Evolutionary conservation across 2,329 filamentous ascomycete species (phyloP).

Genomic region (Xylariaceae sp.): DNA sequence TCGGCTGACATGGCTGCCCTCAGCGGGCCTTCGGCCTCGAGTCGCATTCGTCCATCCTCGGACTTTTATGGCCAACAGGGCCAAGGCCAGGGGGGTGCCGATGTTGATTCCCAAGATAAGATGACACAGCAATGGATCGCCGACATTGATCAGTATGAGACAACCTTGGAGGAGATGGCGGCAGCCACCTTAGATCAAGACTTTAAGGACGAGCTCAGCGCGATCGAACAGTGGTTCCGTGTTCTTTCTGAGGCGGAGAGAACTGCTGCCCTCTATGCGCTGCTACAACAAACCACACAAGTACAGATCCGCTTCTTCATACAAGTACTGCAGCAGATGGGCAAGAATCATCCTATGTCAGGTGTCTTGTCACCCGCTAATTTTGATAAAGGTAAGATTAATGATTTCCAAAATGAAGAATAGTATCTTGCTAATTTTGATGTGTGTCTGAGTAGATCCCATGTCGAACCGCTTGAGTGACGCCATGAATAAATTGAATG

Average conservation of each 20-base stretch:
- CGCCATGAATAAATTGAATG: slow-evolving; percentile 93
- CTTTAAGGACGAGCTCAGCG: slow-evolving; percentile 98
- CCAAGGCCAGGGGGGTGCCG: slow-evolving; percentile 69
- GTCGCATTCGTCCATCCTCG: slow-evolving; percentile 89
- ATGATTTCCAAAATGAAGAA: background rate
- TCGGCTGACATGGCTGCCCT: slow-evolving; percentile 96
- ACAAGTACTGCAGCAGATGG: slow-evolving; percentile 98
- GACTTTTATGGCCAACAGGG: slow-evolving; percentile 88
- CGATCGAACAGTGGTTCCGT: slow-evolving; percentile 99
- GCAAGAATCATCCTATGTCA: slow-evolving; percentile 96
- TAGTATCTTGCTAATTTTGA: slow-evolving; percentile 16
- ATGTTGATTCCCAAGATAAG: slow-evolving; percentile 85
- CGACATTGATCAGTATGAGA: slow-evolving; percentile 98
- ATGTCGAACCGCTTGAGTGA: slow-evolving; percentile 97
- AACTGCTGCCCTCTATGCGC: slow-evolving; percentile 91
- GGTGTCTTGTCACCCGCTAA: slow-evolving; percentile 92
- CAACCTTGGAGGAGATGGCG: slow-evolving; percentile 98
- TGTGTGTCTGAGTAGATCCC: slow-evolving; percentile 67
- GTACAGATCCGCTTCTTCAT: slow-evolving; percentile 99
- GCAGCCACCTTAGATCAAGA: slow-evolving; percentile 98
- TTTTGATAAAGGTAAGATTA: slow-evolving; percentile 85
- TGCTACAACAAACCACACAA: slow-evolving; percentile 97
- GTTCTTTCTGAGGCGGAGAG: slow-evolving; percentile 96
- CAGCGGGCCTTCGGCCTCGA: slow-evolving; percentile 67
- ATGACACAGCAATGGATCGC: slow-evolving; percentile 98